phyloP scores from a whole-genome alignment of 1,284 basidiomycete species.

The Erythrobasidium hasegawianum region DNA sequence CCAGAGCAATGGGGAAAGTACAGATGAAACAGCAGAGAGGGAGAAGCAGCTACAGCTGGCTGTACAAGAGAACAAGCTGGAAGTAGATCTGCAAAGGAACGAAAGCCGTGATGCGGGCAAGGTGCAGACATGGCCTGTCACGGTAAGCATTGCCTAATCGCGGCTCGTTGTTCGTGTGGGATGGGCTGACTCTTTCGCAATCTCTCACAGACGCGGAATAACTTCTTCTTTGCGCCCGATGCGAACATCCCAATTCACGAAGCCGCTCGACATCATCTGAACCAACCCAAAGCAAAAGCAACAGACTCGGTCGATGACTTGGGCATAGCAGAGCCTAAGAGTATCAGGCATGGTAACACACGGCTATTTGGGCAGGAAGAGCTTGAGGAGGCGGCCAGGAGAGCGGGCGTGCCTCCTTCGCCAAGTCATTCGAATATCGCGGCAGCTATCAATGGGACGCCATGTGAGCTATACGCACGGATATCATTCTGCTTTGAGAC shows the following conservation, averaged over 20 bases:
- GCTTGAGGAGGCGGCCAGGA: conserved; percentile 51
- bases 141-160: conserved; percentile 54
- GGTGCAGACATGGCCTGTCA: conserved; percentile 85
- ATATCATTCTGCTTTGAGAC: background rate
- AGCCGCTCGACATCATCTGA: conserved; percentile 39
- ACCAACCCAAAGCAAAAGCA: conserved; percentile 46
- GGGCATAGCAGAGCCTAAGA: conserved; percentile 58
- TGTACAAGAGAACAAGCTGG: conserved; percentile 42
- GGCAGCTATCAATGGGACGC: conserved; percentile 74
- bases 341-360: conserved; percentile 73
- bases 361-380: conserved; percentile 62
- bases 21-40: conserved; percentile 27
- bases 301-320: conserved; percentile 45
- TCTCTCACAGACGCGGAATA: conserved; percentile 64
- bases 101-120: conserved; percentile 35
- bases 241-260: conserved; percentile 62
- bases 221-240: conserved; percentile 87
- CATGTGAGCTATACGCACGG: conserved; percentile 51
- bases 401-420: conserved; percentile 63
- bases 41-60: conserved; percentile 41
- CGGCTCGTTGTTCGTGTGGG: conserved; percentile 1
- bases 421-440: conserved; percentile 81
- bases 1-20: background rate
- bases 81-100: conserved; percentile 41
- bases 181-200: conserved; percentile 45